Base-by-base conservation (phyloP, 352 stramenopile genomes). In the Thraustotheca clavata region DNA sequence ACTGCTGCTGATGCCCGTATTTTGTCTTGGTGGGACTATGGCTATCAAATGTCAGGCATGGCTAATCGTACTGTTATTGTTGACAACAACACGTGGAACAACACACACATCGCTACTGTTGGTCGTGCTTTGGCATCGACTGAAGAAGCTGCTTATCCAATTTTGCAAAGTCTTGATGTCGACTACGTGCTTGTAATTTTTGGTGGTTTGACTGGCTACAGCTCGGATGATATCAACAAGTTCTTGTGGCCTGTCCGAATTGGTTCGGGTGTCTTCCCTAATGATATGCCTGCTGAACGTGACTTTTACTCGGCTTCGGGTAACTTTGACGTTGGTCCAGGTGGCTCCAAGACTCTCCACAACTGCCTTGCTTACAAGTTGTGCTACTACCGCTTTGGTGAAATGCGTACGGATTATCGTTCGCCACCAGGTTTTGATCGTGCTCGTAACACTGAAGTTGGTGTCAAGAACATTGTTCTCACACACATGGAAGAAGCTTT, bases 291-390 rank as follows among this genome's bases (percentile, higher is more conserved):
- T 6, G 57, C 69, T 14, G 88, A 96, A 69, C 73, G 74, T 55
- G 89, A 96, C 62, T 97, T 91, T 61, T 91, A 91, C 70, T 92
- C 80, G 60, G 46, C 78, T 27, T 78, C 73, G 40, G 85, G 81
- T 43, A 89, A 73, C 73, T 96, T 95, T 71, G 83, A 96, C 70
- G 71, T 95, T 8, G 88, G 89, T 43, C 76, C 75, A 20, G 76
- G 74, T 49, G 87, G 81, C 67, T 91, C 86, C 11, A 91, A 91
- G 71, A 75, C 80, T 41, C 73, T 98, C 39, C 82, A 92, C 72
- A 94, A 97, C 75, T 96, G 86, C 62, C 69, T 98, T 34, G 80
- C 87, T 6, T 98, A 97, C 85, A 97, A 97, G 75, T 73, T 97
- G 26, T 95, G 84, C 75, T 96, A 96, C 77, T 96, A 97, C 77